Base-by-base conservation (phyloP, 495 filamentous ascomycete species). In the Choiromyces venosus region DNA sequence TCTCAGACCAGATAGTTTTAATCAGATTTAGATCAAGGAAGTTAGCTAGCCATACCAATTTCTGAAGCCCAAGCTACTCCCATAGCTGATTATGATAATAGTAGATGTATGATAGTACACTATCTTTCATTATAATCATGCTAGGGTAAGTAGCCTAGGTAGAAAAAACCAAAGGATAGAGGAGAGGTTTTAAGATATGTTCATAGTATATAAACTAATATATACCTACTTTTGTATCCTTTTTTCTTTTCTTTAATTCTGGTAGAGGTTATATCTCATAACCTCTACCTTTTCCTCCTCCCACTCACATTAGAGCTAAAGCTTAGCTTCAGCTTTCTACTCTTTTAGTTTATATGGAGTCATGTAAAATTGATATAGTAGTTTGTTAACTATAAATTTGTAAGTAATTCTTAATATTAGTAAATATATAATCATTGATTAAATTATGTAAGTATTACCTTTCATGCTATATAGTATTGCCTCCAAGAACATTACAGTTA, bases 201-300 rank as follows among this genome's bases (percentile, higher is more conserved):
- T 74, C 44, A 1, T 64, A 1, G 10, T 74, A 71, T 8, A 74
- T 74, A 33, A 37, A 74, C 65, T 52, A 74, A 36, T 71, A n/a
- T 3, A 74, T 68, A 0, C 42, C 39, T 1, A 29, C 37, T 25
- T 61, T 67, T n/a, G 40, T 68, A 21, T 68, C 37, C 10, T 25
- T 21, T 9, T 1, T 39, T 44, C 37, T 46, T 8, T 5, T 14
- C 33, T 39, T 61, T 0, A 65, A 36, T 1, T 68, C 69, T 0
- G 6, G 29, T 33, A 19, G 1, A 18, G 9, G 6, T 19, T 5
- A 1, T 64, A 35, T 36, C 37, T 71, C 19, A 61, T 4, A 0
- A 61, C 3, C 25, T 71, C 18, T 68, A 8, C 21, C 0, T 64
- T 6, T 25, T 74, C 65, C 4, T 25, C 36, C 21, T 74, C 65